phyloP scores from a whole-genome alignment of 495 filamentous ascomycete genomes.

The Achaetomiella virescens region DNA sequence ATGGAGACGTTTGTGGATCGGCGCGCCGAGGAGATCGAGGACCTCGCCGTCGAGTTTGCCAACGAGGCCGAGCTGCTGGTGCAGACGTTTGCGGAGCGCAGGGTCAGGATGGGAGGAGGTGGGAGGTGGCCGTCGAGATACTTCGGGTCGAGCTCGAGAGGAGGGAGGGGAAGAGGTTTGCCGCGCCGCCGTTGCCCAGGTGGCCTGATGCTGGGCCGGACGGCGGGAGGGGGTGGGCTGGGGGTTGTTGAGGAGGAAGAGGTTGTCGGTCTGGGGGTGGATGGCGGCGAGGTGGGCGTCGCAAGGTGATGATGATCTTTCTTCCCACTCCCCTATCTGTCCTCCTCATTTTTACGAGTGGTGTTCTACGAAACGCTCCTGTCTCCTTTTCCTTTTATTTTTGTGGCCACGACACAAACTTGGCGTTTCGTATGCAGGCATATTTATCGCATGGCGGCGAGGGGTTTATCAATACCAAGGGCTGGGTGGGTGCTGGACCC shows the following conservation, averaged over 20 bases:
- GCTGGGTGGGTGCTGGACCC: too few species aligned
- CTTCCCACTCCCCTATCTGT: too few species aligned
- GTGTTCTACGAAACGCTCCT: too few species aligned
- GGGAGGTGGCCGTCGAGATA: conserved; percentile 60
- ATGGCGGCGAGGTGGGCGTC: not conserved
- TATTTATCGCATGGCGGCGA: too few species aligned
- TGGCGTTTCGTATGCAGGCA: too few species aligned
- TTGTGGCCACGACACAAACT: too few species aligned
- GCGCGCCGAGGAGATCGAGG: conserved; percentile 45
- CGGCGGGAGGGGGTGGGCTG: not conserved
- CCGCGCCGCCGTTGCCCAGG: conserved; percentile 38
- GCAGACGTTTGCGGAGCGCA: conserved; percentile 45
- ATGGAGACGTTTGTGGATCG: conserved; percentile 48
- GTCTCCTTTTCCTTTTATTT: too few species aligned
- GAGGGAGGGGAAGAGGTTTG: conserved; percentile 44
- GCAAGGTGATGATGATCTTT: too few species aligned
- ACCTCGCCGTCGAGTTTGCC: conserved; percentile 51
- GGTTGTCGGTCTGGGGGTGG: not conserved
- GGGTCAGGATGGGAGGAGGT: conserved; percentile 48
- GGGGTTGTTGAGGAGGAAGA: conserved; percentile 8
- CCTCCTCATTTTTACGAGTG: too few species aligned
- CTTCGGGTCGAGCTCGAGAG: conserved; percentile 54
- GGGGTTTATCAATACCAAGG: too few species aligned
- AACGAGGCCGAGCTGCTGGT: conserved; percentile 48
- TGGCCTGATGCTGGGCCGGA: conserved; percentile 29